phyloP scores from a whole-genome alignment of 257 asterid species.

The Nyctanthes arbortristis region DNA sequence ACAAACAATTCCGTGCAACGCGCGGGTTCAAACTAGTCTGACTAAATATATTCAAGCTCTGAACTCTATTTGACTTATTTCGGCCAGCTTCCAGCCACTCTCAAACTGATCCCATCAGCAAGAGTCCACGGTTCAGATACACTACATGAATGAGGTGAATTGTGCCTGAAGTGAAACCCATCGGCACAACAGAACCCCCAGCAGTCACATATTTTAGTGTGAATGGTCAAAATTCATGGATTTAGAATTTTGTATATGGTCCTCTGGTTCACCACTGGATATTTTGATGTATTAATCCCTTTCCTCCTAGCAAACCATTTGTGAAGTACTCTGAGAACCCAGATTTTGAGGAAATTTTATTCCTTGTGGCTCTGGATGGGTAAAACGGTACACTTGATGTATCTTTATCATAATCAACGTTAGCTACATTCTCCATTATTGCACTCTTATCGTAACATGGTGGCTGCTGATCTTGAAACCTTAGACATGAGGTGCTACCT shows the following conservation, averaged over 20 bases:
- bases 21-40: no score
- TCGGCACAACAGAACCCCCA: constrained; percentile 37
- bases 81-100: constrained; percentile 71
- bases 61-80: constrained; percentile 50
- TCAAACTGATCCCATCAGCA: constrained; percentile 54
- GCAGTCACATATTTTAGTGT: neutral
- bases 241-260: constrained; percentile 34
- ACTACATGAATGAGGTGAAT: constrained; percentile 37
- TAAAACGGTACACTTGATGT: constrained; percentile 34
- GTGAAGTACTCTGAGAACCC: constrained; percentile 76
- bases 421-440: constrained; percentile 29
- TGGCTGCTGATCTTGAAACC: constrained; percentile 40
- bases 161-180: constrained; percentile 14
- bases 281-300: constrained; percentile 68
- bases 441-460: constrained; percentile 29
- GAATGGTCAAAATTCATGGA: constrained; percentile 25
- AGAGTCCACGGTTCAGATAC: constrained; percentile 38
- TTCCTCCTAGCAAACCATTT: constrained; percentile 69
- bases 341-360: constrained; percentile 70
- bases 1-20: no score
- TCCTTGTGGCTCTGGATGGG: constrained; percentile 68
- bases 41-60: constrained; percentile 67
- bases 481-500: constrained; percentile 47
- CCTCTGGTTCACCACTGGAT: constrained; percentile 34
- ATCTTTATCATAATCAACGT: constrained; percentile 42